These are phyloP conservation scores for Verbena officinalis DNA, from an alignment of 257 asterid genomes.

Conservation along the genomic window DNA sequence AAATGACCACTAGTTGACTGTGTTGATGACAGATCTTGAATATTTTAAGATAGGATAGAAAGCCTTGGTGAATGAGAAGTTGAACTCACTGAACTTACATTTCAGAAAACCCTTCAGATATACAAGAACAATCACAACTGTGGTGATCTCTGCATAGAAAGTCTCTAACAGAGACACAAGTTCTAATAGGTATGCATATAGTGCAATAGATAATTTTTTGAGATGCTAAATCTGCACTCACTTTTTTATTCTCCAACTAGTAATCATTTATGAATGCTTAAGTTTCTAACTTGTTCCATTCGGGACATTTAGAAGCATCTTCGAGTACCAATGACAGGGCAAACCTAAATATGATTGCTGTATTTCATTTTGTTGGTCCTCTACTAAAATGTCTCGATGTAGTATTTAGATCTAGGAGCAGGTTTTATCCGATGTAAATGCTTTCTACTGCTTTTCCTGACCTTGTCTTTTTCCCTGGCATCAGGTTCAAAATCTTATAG, in stretches of 20 bases:
- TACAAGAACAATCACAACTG: not conserved
- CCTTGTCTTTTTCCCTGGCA: slow-evolving; percentile 9
- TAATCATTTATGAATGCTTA: not conserved
- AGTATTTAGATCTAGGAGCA: not conserved
- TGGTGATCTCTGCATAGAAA: not conserved
- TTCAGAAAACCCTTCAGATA: not conserved
- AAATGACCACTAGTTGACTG: too few species aligned
- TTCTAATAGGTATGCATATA: not conserved
- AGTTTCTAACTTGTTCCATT: slow-evolving; percentile 4
- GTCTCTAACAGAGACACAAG: not conserved
- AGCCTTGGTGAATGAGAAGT: not conserved
- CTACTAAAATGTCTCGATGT: not conserved
- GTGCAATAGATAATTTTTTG: not conserved
- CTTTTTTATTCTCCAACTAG: not conserved
- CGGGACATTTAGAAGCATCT: too few species aligned
- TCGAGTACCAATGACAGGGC: too few species aligned
- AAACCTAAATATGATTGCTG: not conserved
- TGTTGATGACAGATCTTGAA: not conserved
- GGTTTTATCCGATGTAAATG: not conserved
- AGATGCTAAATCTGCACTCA: not conserved
- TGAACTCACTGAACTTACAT: not conserved
- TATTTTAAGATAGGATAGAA: not conserved
- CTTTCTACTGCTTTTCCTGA: not conserved
- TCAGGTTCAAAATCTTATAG: slow-evolving; percentile 95
- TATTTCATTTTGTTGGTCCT: not conserved